Conservation (phyloP, 352 stramenopile species). For the Globisporangium sylvaticum region DNA sequence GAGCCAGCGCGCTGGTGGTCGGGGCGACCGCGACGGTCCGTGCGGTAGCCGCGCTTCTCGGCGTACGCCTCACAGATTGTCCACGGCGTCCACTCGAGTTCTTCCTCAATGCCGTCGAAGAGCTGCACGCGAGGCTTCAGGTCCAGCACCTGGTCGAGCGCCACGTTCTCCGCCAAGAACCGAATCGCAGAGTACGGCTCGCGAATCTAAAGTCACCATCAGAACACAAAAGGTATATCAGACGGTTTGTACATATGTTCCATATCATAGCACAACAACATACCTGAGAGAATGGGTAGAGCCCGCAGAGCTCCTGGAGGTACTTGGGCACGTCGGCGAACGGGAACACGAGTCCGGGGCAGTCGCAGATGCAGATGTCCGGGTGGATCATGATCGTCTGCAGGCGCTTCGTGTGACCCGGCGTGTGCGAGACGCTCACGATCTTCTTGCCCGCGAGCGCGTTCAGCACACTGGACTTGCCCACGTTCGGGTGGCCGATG, state of each 20-base stretch:
- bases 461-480: slow-evolving; percentile 87
- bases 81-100: slow-evolving; percentile 82
- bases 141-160: slow-evolving; percentile 64
- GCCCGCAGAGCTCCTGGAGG: slow-evolving; percentile 75
- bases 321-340: slow-evolving; percentile 79
- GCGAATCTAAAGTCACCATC: slow-evolving; percentile 49
- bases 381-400: slow-evolving; percentile 82
- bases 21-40: slow-evolving; percentile 67
- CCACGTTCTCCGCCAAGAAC: slow-evolving; percentile 76
- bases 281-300: slow-evolving; percentile 84
- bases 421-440: slow-evolving; percentile 83
- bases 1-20: slow-evolving; percentile 79
- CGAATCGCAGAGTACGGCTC: slow-evolving; percentile 86
- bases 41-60: slow-evolving; percentile 79
- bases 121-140: slow-evolving; percentile 67
- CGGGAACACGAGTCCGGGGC: slow-evolving; percentile 81
- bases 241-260: background rate
- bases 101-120: slow-evolving; percentile 76
- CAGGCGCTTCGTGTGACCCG: slow-evolving; percentile 83
- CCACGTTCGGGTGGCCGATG: slow-evolving; percentile 88
- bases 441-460: slow-evolving; percentile 84
- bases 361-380: slow-evolving; percentile 86
- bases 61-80: slow-evolving; percentile 82
- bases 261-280: background rate
- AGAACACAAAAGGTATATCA: background rate